Evolutionary conservation across 2,329 filamentous ascomycete genomes (phyloP), one percentile per base, ranked within the genome.

Genomic region (Eutypa lata): DNA sequence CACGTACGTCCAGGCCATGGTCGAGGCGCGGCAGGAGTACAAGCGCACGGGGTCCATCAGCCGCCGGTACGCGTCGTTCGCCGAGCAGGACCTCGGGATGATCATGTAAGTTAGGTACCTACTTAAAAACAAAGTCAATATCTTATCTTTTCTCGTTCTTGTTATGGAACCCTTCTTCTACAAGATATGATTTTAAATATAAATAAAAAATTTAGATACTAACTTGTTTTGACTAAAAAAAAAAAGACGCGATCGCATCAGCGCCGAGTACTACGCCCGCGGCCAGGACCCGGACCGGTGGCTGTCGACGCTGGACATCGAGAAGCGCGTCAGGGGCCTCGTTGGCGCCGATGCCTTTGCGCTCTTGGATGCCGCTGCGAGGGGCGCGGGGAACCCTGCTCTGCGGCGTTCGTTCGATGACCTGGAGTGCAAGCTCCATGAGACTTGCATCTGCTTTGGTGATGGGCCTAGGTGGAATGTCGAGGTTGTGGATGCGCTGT

Each of bases 381-480:
- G 38, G 16, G 53, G 53, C 5, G 50, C 33, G 21, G 51, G 53
- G 2, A 46, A 58, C 3, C 47, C 51, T 24, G 44, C 21, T 18
- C 19, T 56, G 22, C 48, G 47, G 40, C 3, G 48, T 18, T 24
- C 40, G 21, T 53, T 56, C 8, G 50, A 52, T 22, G 33, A 21
- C 3, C 45, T 56, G 13, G 40, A 52, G 31, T 58, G 57, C 33
- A 58, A 28, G 28, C 55, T 58, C 19, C 31, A 51, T 3, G 57
- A 59, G 19, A 54, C 53, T 16, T 51, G 45, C n/a, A 38, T 59
- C 37, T 59, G 57, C 38, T 59, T 58, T 26, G 55, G 57, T 13
- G 57, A 59, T 45, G 55, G 53, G 21, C 57, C 55, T 4, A 56
- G 57, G 38, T 59, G 57, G 53, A 50, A 42, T 35, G 50, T 58